Base-by-base conservation (phyloP, 176 grass and related monocot genomes). In the Musa troglodytarum region DNA sequence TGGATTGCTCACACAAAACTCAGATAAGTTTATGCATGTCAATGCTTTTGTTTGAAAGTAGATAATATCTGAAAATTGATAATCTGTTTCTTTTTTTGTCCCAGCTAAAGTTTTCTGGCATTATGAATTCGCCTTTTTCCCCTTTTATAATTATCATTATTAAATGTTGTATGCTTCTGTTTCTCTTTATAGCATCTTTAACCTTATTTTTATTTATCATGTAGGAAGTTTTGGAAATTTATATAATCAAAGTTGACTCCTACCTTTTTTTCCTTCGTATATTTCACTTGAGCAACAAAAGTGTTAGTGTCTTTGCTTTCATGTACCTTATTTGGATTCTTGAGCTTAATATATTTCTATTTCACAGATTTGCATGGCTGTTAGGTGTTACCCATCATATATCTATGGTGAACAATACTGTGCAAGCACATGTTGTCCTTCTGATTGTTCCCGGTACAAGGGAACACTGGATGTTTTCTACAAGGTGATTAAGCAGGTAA, bases 391-490 rank as follows among this genome's bases (percentile, higher is more conserved):
- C 76, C 87, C 87, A 76, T 97, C 79, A 56, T 93, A 88, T 77
- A 90, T 74, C 78, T 80, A 82, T 79, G 78, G 77, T 81, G 87
- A 83, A 74, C 6, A 80, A 59, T 81, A 75, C 88, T 83, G 87
- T 76, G 78, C 82, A 74, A 85, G 88, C 0, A 73, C 82, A 61
- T 79, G 64, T 21, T 92, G 93, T 74, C 83, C 82, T 78, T 81
- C 85, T 65, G 87, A 88, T 51, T 88, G 85, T 80, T 90, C 85
- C 70, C 83, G 88, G 43, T 97, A 97, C 74, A 97, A 83, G 79
- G 93, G 93, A 86, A 97, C 90, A 53, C 80, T 97, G 52, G 87
- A 97, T 79, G 90, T 97, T 19, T 97, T 97, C 63, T 73, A 66
- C 79, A 97, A 93, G 69, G 81, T 97, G 64, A 71, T 52, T 58